Conservation (phyloP, 345 rosid genomes). For the Iberis pinnata region DNA sequence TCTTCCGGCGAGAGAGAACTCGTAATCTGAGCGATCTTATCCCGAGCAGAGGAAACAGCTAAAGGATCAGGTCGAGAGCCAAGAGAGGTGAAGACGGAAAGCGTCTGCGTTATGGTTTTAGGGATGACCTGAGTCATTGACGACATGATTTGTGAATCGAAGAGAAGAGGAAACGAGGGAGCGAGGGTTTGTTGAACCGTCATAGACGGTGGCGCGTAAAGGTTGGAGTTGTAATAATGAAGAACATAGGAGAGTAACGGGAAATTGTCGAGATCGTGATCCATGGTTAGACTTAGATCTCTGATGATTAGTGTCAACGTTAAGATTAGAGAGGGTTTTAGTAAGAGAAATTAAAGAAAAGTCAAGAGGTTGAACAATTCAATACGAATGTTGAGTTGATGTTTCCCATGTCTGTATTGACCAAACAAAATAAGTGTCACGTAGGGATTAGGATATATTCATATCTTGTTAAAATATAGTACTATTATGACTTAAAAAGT, state of each 20-base stretch:
- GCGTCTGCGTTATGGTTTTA: constrained; percentile 40
- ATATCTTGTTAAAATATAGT: no score
- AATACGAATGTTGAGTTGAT: constrained; percentile 9
- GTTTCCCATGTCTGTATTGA: constrained; percentile 17
- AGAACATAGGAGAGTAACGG: constrained; percentile 61
- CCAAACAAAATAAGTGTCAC: no score
- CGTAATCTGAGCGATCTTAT: constrained; percentile 44
- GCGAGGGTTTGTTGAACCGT: constrained; percentile 30
- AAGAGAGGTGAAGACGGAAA: constrained; percentile 49
- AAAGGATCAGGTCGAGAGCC: constrained; percentile 73
- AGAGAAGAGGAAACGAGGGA: constrained; percentile 40
- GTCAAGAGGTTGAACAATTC: constrained; percentile 19
- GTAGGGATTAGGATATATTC: no score
- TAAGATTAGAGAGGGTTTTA: constrained; percentile 10
- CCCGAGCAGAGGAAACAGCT: constrained; percentile 52
- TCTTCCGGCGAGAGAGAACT: constrained; percentile 40
- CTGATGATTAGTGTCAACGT: not conserved
- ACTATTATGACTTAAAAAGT: no score
- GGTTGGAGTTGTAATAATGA: constrained; percentile 36
- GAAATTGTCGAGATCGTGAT: constrained; percentile 41
- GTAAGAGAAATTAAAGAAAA: not conserved
- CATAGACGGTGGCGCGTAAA: constrained; percentile 36
- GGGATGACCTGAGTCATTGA: constrained; percentile 52
- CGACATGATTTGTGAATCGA: constrained; percentile 39
- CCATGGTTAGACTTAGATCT: constrained; percentile 34